Percentiles rank a stretch among this genome's conserved stretches.
Conservation (phyloP, 441 rosid species). For the Adansonia grandidieri region DNA sequence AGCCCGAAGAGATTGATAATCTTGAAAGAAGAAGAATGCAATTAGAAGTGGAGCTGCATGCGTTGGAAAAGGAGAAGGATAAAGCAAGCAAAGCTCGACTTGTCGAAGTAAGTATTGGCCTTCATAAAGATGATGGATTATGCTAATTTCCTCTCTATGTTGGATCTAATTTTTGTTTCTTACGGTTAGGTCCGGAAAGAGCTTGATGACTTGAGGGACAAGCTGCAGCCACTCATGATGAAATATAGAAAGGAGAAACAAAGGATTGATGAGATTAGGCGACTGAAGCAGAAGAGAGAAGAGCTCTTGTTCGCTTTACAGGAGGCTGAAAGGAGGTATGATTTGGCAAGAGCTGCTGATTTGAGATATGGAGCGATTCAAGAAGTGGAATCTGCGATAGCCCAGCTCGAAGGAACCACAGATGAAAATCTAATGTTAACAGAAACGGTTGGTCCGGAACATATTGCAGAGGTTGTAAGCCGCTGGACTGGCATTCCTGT, state of each 20-base stretch:
- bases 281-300: constrained; percentile 81
- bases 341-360: constrained; percentile 90
- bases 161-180: not conserved
- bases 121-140: not conserved
- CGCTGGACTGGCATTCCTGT: constrained; percentile 98
- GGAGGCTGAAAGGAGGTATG: constrained; percentile 92
- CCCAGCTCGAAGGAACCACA: constrained; percentile 60
- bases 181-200: constrained; percentile 71
- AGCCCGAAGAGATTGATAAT: constrained; percentile 90
- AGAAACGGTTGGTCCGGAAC: constrained; percentile 87
- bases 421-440: constrained; percentile 72
- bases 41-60: constrained; percentile 86
- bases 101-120: constrained; percentile 59
- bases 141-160: not conserved
- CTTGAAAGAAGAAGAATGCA: constrained; percentile 90
- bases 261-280: constrained; percentile 80
- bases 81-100: constrained; percentile 89
- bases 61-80: constrained; percentile 90
- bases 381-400: constrained; percentile 78
- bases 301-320: constrained; percentile 72
- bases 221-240: constrained; percentile 87
- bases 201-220: constrained; percentile 92
- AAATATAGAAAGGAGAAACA: constrained; percentile 84
- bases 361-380: constrained; percentile 80
- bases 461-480: constrained; percentile 91